Percentiles rank a stretch among this genome's conserved stretches.
Conservation (phyloP, 192 early-diverging fungal species). For the Ambispora gerdemannii region DNA sequence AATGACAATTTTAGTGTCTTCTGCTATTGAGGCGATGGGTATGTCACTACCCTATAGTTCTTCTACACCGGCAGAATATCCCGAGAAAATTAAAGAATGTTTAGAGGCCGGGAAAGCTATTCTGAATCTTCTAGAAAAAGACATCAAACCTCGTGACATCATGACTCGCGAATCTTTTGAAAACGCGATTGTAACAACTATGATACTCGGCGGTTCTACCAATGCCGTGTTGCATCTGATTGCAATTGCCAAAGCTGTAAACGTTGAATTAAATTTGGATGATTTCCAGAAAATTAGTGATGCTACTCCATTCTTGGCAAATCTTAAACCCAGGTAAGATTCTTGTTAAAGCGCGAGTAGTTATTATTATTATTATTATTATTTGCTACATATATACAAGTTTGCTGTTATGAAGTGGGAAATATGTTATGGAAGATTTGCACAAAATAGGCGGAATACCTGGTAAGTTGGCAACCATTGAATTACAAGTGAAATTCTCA, state of each 20-base stretch:
- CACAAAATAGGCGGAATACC: constrained; percentile 92
- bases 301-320: constrained; percentile 90
- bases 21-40: constrained; percentile 95
- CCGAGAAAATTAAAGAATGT: constrained; percentile 89
- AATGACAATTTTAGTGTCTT: constrained; percentile 66
- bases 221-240: constrained; percentile 96
- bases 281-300: constrained; percentile 95
- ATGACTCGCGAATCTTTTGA: constrained; percentile 94
- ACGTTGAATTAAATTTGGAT: constrained; percentile 80
- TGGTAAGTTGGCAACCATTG: no score
- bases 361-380: constrained; percentile 12
- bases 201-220: constrained; percentile 95
- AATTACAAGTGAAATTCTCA: no score
- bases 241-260: constrained; percentile 78
- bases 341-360: not conserved
- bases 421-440: constrained; percentile 98
- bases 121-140: constrained; percentile 82
- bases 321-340: constrained; percentile 79
- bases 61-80: constrained; percentile 87
- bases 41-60: constrained; percentile 96
- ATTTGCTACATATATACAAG: no score
- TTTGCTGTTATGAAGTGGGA: no score
- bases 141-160: constrained; percentile 94
- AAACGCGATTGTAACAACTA: constrained; percentile 92
- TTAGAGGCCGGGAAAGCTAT: constrained; percentile 78